Evolutionary conservation across 305 asterid species (phyloP).

Genomic region (Plantago lanceolata): DNA sequence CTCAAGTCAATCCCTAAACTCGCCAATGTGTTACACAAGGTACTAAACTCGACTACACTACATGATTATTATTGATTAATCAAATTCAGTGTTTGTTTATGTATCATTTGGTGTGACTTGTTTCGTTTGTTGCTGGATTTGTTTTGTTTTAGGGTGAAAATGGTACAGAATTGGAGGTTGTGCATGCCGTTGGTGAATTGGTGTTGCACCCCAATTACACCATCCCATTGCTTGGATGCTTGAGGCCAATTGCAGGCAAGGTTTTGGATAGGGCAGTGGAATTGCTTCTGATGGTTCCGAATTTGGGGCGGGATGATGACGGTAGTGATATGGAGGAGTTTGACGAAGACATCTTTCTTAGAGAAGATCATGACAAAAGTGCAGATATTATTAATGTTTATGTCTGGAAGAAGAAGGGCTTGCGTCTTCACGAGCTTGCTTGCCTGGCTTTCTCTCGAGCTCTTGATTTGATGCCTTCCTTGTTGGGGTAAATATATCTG

Average conservation of each 20-base stretch:
- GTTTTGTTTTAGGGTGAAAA: constrained; percentile 47
- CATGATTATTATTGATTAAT: too few relatives aligned
- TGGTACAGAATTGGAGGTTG: constrained; percentile 65
- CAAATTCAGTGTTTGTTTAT: neutral
- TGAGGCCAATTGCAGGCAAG: constrained; percentile 59
- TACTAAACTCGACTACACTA: constrained; percentile 20
- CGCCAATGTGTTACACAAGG: constrained; percentile 53
- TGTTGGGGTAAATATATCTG: constrained; percentile 48
- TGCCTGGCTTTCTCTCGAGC: constrained; percentile 80
- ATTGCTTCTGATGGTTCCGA: constrained; percentile 60
- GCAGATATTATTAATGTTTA: constrained; percentile 47
- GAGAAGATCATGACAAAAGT: constrained; percentile 36
- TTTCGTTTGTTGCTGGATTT: neutral
- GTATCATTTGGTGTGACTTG: neutral
- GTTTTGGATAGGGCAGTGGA: constrained; percentile 52
- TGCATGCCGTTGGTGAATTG: constrained; percentile 55
- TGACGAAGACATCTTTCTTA: constrained; percentile 42
- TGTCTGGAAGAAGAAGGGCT: constrained; percentile 48
- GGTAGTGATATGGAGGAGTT: constrained; percentile 37
- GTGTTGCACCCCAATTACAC: constrained; percentile 81
- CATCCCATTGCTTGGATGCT: constrained; percentile 77
- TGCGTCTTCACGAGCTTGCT: constrained; percentile 81
- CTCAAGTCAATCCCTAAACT: constrained; percentile 46
- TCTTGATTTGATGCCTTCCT: constrained; percentile 60
- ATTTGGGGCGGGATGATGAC: constrained; percentile 46